Evolutionary conservation across 352 stramenopile species (phyloP).

Genomic region (Elongisporangium senticosum): DNA sequence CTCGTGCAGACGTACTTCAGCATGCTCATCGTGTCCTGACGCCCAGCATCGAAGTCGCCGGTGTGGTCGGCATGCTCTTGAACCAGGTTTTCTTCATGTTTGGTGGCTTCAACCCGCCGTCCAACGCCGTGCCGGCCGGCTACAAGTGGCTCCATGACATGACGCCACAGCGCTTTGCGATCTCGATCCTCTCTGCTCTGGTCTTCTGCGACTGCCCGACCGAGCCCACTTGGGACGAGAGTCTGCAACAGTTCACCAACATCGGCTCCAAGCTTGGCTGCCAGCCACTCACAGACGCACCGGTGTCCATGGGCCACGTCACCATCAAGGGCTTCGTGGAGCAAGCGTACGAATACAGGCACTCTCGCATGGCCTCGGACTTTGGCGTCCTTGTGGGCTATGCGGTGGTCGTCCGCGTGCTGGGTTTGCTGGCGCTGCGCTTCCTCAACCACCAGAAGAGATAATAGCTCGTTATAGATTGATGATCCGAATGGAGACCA

Average conservation of each 20-base stretch:
- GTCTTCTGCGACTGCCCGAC: conserved; percentile 23
- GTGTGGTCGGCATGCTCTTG: conserved; percentile 24
- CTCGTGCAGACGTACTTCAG: conserved; percentile 29
- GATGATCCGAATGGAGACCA: too few relatives aligned
- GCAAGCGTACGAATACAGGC: conserved; percentile 13
- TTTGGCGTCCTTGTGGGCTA: conserved; percentile 15
- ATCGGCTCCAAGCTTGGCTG: conserved; percentile 15
- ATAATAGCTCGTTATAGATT: too few relatives aligned
- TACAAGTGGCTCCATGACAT: conserved; percentile 39
- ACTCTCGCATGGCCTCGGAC: conserved; percentile 19
- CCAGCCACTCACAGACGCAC: conserved; percentile 15
- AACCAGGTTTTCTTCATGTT: conserved; percentile 37
- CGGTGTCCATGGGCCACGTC: conserved; percentile 11
- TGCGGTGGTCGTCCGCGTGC: conserved; percentile 19
- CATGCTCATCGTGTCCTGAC: conserved; percentile 23
- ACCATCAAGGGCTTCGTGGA: conserved; percentile 17
- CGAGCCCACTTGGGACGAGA: conserved; percentile 16
- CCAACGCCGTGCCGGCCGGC: conserved; percentile 19
- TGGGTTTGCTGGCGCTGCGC: conserved; percentile 24
- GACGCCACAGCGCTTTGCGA: conserved; percentile 22
- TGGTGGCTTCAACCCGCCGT: conserved; percentile 27
- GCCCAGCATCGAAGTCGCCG: conserved; percentile 25
- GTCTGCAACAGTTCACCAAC: conserved; percentile 11
- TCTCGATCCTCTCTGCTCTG: conserved; percentile 21
- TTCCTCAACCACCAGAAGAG: conserved; percentile 34